These are phyloP conservation scores for Mortierella sp. DNA, from an alignment of 371 early-diverging fungal genomes.

Conservation along the genomic window DNA sequence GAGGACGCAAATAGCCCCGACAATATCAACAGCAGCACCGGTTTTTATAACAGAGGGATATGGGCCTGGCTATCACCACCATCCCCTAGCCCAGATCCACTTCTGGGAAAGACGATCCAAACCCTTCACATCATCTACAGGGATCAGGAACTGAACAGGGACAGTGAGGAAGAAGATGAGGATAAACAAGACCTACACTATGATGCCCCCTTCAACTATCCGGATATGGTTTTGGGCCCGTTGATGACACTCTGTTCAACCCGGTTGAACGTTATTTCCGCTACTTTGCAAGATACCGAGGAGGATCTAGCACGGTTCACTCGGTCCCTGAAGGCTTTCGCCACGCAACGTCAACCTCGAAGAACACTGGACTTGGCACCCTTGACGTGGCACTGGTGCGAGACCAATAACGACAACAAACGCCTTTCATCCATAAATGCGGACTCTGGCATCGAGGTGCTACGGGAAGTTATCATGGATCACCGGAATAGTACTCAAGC, in stretches of 20 bases:
- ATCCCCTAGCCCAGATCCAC: not conserved
- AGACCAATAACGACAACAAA: not conserved
- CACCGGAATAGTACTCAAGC: not conserved
- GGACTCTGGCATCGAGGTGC: not conserved
- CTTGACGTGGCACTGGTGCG: conserved; percentile 15
- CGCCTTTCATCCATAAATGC: not conserved
- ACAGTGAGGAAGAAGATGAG: not conserved
- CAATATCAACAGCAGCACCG: not conserved
- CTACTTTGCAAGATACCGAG: conserved; percentile 1
- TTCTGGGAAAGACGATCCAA: not conserved
- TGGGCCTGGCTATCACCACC: conserved; percentile 19
- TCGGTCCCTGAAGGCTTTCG: conserved; percentile 1
- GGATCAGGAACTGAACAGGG: not conserved
- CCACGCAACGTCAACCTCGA: not conserved
- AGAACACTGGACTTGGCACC: not conserved
- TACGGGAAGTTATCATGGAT: not conserved
- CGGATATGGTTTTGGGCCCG: conserved; percentile 4
- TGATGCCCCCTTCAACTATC: not conserved
- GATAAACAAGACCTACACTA: not conserved
- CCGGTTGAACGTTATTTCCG: conserved; percentile 17
- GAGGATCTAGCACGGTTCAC: conserved; percentile 12
- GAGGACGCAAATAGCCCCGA: too few relatives aligned
- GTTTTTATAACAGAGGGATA: conserved; percentile 6
- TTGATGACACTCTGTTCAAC: conserved; percentile 25
- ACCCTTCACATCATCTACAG: conserved; percentile 2